A percentile compares a stretch with the other conserved stretches of the same genome.
phyloP scores from a whole-genome alignment of 495 filamentous ascomycete species.

The Talaromyces stipitatus region DNA sequence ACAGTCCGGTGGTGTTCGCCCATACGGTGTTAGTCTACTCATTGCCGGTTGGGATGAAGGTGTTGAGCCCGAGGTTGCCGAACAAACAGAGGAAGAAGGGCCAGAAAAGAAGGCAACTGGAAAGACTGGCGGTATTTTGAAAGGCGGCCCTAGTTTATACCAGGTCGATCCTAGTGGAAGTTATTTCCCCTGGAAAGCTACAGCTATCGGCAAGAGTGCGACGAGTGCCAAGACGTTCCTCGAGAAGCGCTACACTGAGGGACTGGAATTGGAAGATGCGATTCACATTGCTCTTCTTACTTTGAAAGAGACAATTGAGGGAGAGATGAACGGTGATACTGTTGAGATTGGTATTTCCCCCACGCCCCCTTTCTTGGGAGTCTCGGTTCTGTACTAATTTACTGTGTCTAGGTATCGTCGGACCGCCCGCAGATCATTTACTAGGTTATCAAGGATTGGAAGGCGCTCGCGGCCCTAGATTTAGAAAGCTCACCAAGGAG shows the following conservation, averaged over 20 bases:
- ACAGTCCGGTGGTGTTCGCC: conserved; percentile 92
- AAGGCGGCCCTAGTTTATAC: conserved; percentile 94
- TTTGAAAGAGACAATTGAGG: conserved; percentile 97
- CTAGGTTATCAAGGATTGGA: conserved; percentile 91
- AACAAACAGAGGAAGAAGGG: conserved; percentile 45
- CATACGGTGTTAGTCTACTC: conserved; percentile 93
- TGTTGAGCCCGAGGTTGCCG: conserved; percentile 67
- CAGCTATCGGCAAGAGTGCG: conserved; percentile 96
- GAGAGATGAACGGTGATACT: conserved; percentile 98
- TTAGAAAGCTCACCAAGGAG: conserved; percentile 91
- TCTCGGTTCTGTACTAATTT: conserved; percentile 4
- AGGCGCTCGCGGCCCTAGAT: conserved; percentile 81
- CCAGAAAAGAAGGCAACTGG: conserved; percentile 58
- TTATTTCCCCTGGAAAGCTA: conserved; percentile 99
- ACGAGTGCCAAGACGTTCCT: conserved; percentile 97
- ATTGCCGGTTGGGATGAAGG: conserved; percentile 98
- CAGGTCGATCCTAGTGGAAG: conserved; percentile 95
- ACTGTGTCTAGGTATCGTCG: conserved; percentile 72
- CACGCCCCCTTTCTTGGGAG: background rate
- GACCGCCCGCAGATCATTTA: conserved; percentile 84
- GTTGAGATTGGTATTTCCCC: conserved; percentile 83
- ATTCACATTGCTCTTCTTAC: conserved; percentile 97
- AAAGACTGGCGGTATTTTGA: conserved; percentile 92
- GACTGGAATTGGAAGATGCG: conserved; percentile 94
- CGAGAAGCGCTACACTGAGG: conserved; percentile 97